These are phyloP conservation scores for Ampelomyces quisqualis DNA, from an alignment of 2,329 filamentous ascomycete species.

Conservation along the genomic window DNA sequence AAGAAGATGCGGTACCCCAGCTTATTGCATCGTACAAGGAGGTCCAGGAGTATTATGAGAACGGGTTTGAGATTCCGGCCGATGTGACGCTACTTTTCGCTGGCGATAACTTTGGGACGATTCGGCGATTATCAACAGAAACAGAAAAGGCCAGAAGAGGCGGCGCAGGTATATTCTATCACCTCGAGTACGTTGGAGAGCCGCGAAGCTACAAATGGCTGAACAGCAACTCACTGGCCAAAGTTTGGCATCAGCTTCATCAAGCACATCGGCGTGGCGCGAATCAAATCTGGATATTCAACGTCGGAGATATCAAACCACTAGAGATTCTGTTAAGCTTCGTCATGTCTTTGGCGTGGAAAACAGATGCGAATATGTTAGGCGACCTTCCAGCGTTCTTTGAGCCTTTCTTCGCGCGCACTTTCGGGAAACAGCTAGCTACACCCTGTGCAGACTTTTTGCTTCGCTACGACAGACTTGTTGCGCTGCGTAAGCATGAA, in stretches of 20 bases:
- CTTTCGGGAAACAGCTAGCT: slow-evolving; percentile 4
- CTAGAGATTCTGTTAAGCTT: slow-evolving; percentile 9
- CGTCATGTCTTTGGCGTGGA: slow-evolving; percentile 10
- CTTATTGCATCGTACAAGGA: slow-evolving; percentile 12
- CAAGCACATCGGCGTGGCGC: slow-evolving; percentile 4
- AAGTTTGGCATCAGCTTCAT: slow-evolving; percentile 5
- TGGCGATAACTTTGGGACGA: slow-evolving; percentile 15
- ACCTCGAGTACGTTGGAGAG: slow-evolving; percentile 15
- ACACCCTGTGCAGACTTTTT: slow-evolving; percentile 1
- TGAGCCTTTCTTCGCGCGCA: slow-evolving; percentile 1
- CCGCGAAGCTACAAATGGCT: slow-evolving; percentile 17
- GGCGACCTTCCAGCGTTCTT: slow-evolving; percentile 5
- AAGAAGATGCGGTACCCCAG: slow-evolving; percentile 3
- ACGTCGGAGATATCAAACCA: slow-evolving; percentile 15
- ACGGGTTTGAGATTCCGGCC: slow-evolving; percentile 8
- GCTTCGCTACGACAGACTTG: slow-evolving; percentile 4
- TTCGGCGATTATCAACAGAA: slow-evolving; percentile 8
- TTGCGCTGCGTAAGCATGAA: slow-evolving; percentile 8
- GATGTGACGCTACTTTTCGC: slow-evolving; percentile 14
- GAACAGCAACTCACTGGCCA: slow-evolving; percentile 12
- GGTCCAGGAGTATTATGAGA: slow-evolving; percentile 13
- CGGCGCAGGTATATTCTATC: slow-evolving; percentile 12
- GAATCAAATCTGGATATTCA: slow-evolving; percentile 14
- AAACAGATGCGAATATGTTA: not conserved
- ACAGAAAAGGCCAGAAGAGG: slow-evolving; percentile 5